Percentiles rank a stretch among this genome's conserved stretches.
Evolutionary conservation across 306 rosid genomes (phyloP).

Genomic region (Astragalus membranaceus): DNA sequence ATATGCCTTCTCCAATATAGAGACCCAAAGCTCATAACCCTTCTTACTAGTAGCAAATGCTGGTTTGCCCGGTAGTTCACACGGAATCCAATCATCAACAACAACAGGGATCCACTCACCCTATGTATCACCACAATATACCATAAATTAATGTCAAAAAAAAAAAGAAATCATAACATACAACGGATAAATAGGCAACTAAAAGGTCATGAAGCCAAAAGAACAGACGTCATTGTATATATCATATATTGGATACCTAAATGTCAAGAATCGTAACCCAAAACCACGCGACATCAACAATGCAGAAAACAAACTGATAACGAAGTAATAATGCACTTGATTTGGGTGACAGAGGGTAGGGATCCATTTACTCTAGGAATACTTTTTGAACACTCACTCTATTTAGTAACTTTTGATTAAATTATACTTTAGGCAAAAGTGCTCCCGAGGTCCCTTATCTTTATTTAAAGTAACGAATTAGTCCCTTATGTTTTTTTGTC

Average conservation of each 20-base stretch:
- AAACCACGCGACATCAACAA: not conserved
- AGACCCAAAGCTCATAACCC: slow-evolving; percentile 94
- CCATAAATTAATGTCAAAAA: not conserved
- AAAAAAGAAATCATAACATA: not conserved
- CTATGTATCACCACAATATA: slow-evolving; percentile 35
- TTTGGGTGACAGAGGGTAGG: not conserved
- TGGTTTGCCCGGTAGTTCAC: slow-evolving; percentile 92
- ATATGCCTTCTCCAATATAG: slow-evolving; percentile 98
- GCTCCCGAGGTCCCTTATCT: too few species aligned
- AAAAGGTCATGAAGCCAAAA: not conserved
- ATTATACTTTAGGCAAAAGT: too few species aligned
- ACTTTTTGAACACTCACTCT: not conserved
- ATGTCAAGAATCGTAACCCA: not conserved
- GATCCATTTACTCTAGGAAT: not conserved
- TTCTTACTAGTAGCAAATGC: slow-evolving; percentile 96
- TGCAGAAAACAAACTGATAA: not conserved
- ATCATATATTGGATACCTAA: not conserved
- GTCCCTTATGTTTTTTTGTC: too few species aligned
- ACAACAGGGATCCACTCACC: slow-evolving; percentile 99
- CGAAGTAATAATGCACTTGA: not conserved
- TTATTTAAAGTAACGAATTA: too few species aligned
- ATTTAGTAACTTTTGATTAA: not conserved
- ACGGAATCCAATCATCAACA: slow-evolving; percentile 98
- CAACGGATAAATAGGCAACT: slow-evolving; percentile 6
- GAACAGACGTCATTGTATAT: not conserved